Percentiles rank a stretch among this genome's conserved stretches.
Conservation (phyloP, 2,329 filamentous ascomycete species). For the Colletotrichum destructivum region DNA sequence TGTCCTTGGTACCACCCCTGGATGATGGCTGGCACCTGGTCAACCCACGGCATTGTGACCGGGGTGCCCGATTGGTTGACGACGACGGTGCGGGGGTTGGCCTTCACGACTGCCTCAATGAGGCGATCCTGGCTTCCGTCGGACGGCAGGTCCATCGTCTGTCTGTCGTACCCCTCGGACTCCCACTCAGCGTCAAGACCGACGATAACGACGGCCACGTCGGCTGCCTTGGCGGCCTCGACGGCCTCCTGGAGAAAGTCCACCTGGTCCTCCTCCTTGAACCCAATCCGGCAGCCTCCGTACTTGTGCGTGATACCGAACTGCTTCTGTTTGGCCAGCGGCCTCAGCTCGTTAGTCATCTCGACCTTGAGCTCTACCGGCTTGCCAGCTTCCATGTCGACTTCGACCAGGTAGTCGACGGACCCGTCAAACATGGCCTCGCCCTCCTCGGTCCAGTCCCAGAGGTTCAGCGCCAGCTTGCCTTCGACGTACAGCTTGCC, state of each 20-base stretch:
- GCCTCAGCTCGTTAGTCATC: conserved; percentile 77
- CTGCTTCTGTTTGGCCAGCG: conserved; percentile 70
- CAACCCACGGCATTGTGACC: conserved; percentile 79
- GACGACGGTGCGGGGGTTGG: conserved; percentile 77
- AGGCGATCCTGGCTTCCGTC: conserved; percentile 74
- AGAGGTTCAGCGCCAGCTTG: conserved; percentile 73
- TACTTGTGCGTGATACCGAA: conserved; percentile 75
- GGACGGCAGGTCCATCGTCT: conserved; percentile 79
- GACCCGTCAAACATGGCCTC: conserved; percentile 81
- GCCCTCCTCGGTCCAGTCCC: conserved; percentile 79
- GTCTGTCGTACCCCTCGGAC: conserved; percentile 81
- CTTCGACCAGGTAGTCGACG: conserved; percentile 73
- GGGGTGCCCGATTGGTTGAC: conserved; percentile 80
- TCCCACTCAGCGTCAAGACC: conserved; percentile 83
- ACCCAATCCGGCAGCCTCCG: conserved; percentile 80
- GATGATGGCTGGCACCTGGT: conserved; percentile 75
- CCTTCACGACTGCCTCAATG: conserved; percentile 72
- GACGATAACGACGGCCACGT: conserved; percentile 78
- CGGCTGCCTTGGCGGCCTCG: conserved; percentile 71
- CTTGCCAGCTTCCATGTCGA: conserved; percentile 72
- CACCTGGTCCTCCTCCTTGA: conserved; percentile 75
- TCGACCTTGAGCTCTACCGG: conserved; percentile 74
- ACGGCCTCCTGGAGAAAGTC: conserved; percentile 77
- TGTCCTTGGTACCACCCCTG: conserved; percentile 85
- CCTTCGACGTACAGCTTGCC: conserved; percentile 74